These are phyloP conservation scores for Blastocystis sp. DNA, from an alignment of 352 stramenopile genomes.

Conservation along the genomic window DNA sequence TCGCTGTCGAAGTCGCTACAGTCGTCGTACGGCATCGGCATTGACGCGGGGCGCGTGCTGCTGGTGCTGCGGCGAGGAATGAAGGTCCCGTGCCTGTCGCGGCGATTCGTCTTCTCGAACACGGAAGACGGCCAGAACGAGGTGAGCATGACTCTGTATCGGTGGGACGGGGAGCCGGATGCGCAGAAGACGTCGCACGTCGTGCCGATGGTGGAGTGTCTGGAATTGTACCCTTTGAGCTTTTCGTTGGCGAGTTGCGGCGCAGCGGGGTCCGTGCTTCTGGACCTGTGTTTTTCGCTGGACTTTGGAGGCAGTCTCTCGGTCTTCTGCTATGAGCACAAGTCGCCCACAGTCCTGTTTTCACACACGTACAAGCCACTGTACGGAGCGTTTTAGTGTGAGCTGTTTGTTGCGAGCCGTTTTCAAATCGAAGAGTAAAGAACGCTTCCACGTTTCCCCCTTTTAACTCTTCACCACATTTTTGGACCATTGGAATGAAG, in stretches of 20 bases:
- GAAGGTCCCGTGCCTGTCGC: slow-evolving; percentile 5
- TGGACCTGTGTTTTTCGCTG: slow-evolving; percentile 42
- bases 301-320: slow-evolving; percentile 30
- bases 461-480: background rate
- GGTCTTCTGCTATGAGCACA: slow-evolving; percentile 15
- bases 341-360: background rate
- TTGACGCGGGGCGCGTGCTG: slow-evolving; percentile 13
- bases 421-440: too few species aligned
- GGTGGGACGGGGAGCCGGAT: background rate
- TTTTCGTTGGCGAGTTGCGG: slow-evolving; percentile 1
- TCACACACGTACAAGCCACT: slow-evolving; percentile 12
- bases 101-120: slow-evolving; percentile 8
- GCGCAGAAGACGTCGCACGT: background rate
- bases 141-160: slow-evolving; percentile 46
- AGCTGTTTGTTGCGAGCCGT: slow-evolving; percentile 29
- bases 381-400: slow-evolving; percentile 31
- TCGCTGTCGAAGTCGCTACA: background rate
- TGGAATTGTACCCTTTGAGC: slow-evolving; percentile 21
- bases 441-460: background rate
- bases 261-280: background rate
- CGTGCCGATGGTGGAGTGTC: background rate
- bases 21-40: slow-evolving; percentile 17
- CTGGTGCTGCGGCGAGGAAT: slow-evolving; percentile 38
- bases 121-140: slow-evolving; percentile 5
- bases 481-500: background rate